Evolutionary conservation across 129 eudicot genomes (phyloP).

Genomic region (Pulicaria dysenterica): DNA sequence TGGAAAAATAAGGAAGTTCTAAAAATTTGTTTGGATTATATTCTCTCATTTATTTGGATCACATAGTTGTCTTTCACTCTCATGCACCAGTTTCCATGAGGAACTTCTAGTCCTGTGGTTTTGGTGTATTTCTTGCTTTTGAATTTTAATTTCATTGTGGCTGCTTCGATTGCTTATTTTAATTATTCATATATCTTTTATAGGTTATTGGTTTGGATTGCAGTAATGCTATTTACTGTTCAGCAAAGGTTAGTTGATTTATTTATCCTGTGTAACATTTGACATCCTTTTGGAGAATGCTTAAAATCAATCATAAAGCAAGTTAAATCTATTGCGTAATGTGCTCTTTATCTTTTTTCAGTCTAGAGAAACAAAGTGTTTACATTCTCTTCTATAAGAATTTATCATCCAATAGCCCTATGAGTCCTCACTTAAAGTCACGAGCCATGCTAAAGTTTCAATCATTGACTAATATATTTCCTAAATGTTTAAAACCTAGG

Average conservation of each 20-base stretch:
- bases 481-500: not conserved
- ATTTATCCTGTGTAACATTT: conserved; percentile 7
- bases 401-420: not conserved
- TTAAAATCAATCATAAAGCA: conserved; percentile 5
- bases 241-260: conserved; percentile 77
- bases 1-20: not conserved
- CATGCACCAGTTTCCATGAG: not conserved
- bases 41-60: not conserved
- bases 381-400: not conserved
- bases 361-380: conserved; percentile 7
- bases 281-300: not conserved
- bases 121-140: conserved; percentile 12
- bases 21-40: conserved; percentile 1
- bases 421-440: conserved; percentile 19
- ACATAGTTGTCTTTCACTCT: not conserved
- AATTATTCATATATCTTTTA: conserved; percentile 26
- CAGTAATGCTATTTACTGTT: conserved; percentile 90
- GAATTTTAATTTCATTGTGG: not conserved
- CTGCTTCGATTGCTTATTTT: conserved; percentile 18
- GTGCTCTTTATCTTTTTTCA: conserved; percentile 5
- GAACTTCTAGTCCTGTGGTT: not conserved
- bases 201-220: conserved; percentile 95
- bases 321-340: conserved; percentile 8
- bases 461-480: conserved; percentile 6
- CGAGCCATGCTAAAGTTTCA: conserved; percentile 4